A percentile compares a stretch with the other conserved stretches of the same genome.
Conservation (phyloP, 306 rosid species). For the Styphnolobium japonicum region DNA sequence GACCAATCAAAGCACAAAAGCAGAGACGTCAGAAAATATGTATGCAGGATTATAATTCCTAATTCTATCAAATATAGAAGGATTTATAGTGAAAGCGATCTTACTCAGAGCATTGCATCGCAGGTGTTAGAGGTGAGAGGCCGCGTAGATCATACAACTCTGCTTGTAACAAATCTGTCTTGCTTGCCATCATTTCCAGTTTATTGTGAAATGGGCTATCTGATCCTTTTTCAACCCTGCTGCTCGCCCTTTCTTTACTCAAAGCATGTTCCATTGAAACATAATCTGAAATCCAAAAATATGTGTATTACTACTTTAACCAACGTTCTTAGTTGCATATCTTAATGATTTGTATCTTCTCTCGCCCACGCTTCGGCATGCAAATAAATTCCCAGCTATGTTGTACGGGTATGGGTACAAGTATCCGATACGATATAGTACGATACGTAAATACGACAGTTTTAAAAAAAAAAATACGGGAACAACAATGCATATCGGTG, state of each 20-base stretch:
- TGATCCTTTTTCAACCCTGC: conserved; percentile 20
- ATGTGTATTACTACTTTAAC: neutral
- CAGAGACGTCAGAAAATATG: neutral
- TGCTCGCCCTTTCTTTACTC: conserved; percentile 23
- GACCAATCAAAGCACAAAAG: conserved; percentile 9
- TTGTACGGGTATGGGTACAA: too few species aligned
- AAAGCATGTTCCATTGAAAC: conserved; percentile 25
- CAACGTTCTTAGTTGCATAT: neutral
- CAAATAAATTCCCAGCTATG: neutral
- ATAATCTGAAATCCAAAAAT: conserved; percentile 37
- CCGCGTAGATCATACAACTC: conserved; percentile 23
- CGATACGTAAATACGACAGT: too few species aligned
- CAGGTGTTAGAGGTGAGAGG: conserved; percentile 49
- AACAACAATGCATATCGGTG: too few species aligned
- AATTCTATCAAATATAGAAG: neutral
- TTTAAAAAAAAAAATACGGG: too few species aligned
- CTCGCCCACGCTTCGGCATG: neutral
- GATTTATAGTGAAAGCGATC: conserved; percentile 15
- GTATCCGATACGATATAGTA: too few species aligned
- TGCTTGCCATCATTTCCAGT: conserved; percentile 38
- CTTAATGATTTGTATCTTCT: neutral
- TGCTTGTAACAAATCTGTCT: conserved; percentile 22
- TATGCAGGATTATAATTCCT: neutral
- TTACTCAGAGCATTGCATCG: conserved; percentile 52
- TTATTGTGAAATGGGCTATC: conserved; percentile 26